Base-by-base conservation (phyloP, 73 alveolate species). In the Durusdinium trenchii region DNA sequence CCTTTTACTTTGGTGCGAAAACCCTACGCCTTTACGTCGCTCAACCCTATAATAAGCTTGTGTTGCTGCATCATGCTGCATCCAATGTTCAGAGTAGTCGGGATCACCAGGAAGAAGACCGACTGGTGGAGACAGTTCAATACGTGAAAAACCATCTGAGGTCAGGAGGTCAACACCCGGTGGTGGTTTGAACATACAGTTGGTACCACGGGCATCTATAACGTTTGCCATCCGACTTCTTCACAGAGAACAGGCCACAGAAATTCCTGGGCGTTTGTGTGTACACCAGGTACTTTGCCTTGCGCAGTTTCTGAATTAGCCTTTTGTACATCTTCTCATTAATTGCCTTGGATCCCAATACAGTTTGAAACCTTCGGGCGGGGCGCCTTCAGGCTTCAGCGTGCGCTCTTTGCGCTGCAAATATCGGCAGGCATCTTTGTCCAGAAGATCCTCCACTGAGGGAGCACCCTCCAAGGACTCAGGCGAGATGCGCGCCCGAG, bases 1-100 rank as follows among this genome's bases (percentile, higher is more conserved):
- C n/a, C n/a, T n/a, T n/a, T n/a, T n/a, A n/a, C n/a, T n/a, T n/a
- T n/a, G n/a, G n/a, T n/a, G n/a, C n/a, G n/a, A n/a, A n/a, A n/a
- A n/a, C n/a, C n/a, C n/a, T n/a, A n/a, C n/a, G n/a, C 97, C 43
- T 90, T 90, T n/a, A 90, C 86, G 42, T 90, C 97, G 9, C 87
- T 62, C 35, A 86, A 45, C 30, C 95, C 95, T 1, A 86, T 86
- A 16, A 4, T 0, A 0, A 86, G 3, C 81, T 57, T 52, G 20
- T 12, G 43, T 6, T 42, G 75, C 36, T 18, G 14, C 6, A 86
- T n/a, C n/a, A n/a, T n/a, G n/a, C n/a, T n/a, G n/a, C n/a, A n/a
- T n/a, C n/a, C n/a, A 3, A 18, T 20, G 60, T 1, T 57, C 38
- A 32, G 38, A 61, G 46, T 54, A 86, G 40, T 38, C 95, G 5